These are phyloP conservation scores for Chlamydomonas urium DNA, from an alignment of 139 green algal species.

Conservation along the genomic window DNA sequence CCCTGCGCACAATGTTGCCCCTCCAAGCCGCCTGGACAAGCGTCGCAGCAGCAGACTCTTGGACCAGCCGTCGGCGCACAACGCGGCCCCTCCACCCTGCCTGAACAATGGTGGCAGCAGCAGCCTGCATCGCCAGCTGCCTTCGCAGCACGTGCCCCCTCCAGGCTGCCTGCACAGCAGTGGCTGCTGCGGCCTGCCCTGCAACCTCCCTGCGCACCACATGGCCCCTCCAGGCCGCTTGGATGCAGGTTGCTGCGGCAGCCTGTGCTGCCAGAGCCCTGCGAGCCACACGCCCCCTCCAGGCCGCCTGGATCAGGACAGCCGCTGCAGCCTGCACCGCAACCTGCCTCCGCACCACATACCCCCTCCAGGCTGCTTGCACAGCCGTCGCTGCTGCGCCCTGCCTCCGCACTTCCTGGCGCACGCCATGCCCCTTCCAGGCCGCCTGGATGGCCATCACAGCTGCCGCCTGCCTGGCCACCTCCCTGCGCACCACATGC, in stretches of 20 bases:
- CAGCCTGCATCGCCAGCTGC: background rate
- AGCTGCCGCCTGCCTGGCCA: slow-evolving; percentile 15
- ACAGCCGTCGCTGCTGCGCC: background rate
- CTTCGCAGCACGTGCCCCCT: background rate
- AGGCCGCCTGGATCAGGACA: slow-evolving; percentile 11
- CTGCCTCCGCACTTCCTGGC: slow-evolving; percentile 9
- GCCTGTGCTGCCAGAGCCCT: background rate
- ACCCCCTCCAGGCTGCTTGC: background rate
- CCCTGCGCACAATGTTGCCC: background rate
- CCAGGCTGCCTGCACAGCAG: slow-evolving; percentile 2
- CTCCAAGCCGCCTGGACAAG: slow-evolving; percentile 35
- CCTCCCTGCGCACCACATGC: background rate
- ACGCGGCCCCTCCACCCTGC: slow-evolving; percentile 14
- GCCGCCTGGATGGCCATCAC: slow-evolving; percentile 39
- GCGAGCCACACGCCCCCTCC: background rate
- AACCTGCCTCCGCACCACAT: background rate
- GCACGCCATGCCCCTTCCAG: slow-evolving; percentile 15
- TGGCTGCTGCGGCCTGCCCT: slow-evolving; percentile 24
- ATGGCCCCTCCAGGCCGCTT: slow-evolving; percentile 20
- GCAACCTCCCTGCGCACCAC: background rate
- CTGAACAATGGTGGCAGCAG: slow-evolving; percentile 9
- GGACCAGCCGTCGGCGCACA: background rate
- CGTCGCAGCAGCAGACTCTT: slow-evolving; percentile 3
- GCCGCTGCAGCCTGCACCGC: background rate
- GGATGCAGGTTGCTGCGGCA: background rate